These are phyloP conservation scores for Yamadazyma taylorii DNA, from an alignment of 1,139 yeast species.

Conservation along the genomic window DNA sequence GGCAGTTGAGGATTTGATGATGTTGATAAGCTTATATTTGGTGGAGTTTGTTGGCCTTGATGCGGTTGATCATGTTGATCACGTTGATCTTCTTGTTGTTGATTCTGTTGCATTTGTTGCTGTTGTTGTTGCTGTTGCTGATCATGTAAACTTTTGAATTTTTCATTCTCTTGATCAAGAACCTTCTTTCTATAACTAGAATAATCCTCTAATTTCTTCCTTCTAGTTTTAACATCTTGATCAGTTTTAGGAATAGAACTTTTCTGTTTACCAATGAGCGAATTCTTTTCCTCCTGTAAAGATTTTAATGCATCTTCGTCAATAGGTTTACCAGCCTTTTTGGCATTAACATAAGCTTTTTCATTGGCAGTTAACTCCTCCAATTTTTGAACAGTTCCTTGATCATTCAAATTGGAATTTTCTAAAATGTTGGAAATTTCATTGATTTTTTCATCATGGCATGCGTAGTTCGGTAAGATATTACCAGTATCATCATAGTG, in stretches of 20 bases:
- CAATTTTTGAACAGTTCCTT: slow-evolving; percentile 44
- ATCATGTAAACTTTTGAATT: slow-evolving; percentile 7
- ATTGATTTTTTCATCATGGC: slow-evolving; percentile 46
- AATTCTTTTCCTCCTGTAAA: slow-evolving; percentile 41
- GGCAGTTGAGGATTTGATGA: background rate
- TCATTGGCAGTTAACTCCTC: slow-evolving; percentile 62
- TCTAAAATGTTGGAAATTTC: slow-evolving; percentile 46
- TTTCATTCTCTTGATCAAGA: slow-evolving; percentile 48
- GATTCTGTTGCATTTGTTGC: slow-evolving; percentile 5
- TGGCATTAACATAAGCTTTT: slow-evolving; percentile 61
- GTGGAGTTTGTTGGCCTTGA: slow-evolving; percentile 3
- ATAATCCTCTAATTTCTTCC: slow-evolving; percentile 44
- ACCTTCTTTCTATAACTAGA: slow-evolving; percentile 52
- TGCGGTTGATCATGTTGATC: slow-evolving; percentile 1
- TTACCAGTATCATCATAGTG: slow-evolving; percentile 63
- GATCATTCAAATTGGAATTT: slow-evolving; percentile 43
- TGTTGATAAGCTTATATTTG: background rate
- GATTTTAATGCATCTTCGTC: slow-evolving; percentile 44
- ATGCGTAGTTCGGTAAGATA: slow-evolving; percentile 59
- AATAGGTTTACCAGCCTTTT: slow-evolving; percentile 47
- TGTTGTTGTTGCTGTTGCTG: background rate
- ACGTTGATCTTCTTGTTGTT: background rate
- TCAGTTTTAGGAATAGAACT: slow-evolving; percentile 40
- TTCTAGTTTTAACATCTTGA: slow-evolving; percentile 49
- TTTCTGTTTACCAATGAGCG: slow-evolving; percentile 45